Percentiles rank a stretch among this genome's conserved stretches.
phyloP scores from a whole-genome alignment of 345 rosid species.

The Eucalyptus regnans region DNA sequence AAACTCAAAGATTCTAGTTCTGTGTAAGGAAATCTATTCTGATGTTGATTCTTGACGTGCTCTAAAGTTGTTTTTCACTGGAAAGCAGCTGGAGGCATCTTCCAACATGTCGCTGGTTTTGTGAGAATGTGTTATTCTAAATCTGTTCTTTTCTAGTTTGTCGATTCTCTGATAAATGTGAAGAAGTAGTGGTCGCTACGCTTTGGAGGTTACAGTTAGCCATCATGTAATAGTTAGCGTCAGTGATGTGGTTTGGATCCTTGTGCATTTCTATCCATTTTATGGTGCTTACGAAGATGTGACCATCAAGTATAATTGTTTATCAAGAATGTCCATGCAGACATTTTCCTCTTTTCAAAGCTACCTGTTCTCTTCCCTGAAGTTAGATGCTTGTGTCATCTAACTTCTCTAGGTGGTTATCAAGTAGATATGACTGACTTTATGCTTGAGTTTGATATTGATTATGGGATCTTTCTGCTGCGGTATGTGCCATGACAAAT shows the following conservation, averaged over 20 bases:
- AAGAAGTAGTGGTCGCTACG: neutral
- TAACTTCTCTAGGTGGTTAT: neutral
- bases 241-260: neutral
- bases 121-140: neutral
- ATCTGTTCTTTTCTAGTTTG: neutral
- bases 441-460: neutral
- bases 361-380: neutral
- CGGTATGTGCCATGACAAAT: neutral
- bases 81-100: neutral
- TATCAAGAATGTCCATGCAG: neutral
- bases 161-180: neutral
- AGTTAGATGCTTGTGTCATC: neutral
- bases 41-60: neutral
- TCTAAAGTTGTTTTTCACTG: neutral
- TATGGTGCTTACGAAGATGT: neutral
- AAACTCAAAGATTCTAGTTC: neutral
- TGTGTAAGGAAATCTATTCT: neutral
- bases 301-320: neutral
- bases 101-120: neutral
- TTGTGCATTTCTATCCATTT: neutral
- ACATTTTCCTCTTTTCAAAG: neutral
- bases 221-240: neutral
- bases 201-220: neutral
- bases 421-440: neutral
- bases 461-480: neutral